Base-by-base conservation (phyloP, 2,329 filamentous ascomycete genomes). In the Microsporum canis region DNA sequence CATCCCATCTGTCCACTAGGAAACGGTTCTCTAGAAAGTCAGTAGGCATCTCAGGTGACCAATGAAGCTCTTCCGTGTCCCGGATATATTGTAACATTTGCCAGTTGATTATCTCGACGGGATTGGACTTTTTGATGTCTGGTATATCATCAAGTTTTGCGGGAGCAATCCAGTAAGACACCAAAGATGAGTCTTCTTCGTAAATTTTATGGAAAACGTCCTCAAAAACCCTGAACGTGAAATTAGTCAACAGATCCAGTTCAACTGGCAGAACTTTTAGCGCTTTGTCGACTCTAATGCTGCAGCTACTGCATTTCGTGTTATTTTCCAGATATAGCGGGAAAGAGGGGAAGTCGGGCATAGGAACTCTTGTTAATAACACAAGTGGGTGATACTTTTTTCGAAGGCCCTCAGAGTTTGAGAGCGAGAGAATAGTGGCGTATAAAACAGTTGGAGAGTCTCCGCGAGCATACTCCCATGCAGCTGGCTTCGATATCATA, bases 141-240 rank as follows among this genome's bases (percentile, higher is more conserved):
- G 36, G n/a, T n/a, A 12, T 12, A 23, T 10, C 27, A n/a, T 59
- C 57, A 6, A 58, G 34, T 6, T 8, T 17, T 29, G 12, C 53
- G 4, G 94, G 92, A 0, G 85, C 88, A 12, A 96, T 69, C 77
- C 91, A 96, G 72, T 96, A 99, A 0, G 91, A 87, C 71, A 96
- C 81, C 33, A 86, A 84, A 0, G 79, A 73, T 0, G 78, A 66
- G 14, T 84, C 78, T 0, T 82, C 77, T 57, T 88, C 84, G 68
- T 89, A 99, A 2, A 80, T 79, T 71, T 99, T 99, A 72, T 91
- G 92, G 76, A 96, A 97, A 0, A 96, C 78, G 66, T 97, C 90
- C 14, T 83, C 76, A 71, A 95, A 96, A 0, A 95, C 73, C 3
- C 82, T 80, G 45, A 95, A 75, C 0, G 89, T 96, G 70, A 94